Evolutionary conservation across 768 basidiomycete genomes (phyloP).

Genomic region (Ramaria sp.): DNA sequence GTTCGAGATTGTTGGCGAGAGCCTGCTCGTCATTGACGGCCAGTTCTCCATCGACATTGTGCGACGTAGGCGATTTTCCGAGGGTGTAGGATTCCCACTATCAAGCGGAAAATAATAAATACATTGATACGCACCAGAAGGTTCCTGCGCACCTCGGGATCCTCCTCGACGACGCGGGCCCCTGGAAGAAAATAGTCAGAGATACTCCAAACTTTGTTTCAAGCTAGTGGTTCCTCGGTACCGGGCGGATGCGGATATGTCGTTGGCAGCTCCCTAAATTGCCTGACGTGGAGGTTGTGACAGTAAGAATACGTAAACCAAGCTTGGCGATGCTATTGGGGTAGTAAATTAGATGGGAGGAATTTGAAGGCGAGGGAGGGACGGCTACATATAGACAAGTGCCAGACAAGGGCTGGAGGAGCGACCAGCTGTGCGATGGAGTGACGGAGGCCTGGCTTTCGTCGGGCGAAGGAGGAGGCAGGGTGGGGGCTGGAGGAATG

Average conservation of each 20-base stretch:
- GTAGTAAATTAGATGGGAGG: slow-evolving; percentile 11
- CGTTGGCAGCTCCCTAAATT: slow-evolving; percentile 79
- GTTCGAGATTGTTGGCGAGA: slow-evolving; percentile 60
- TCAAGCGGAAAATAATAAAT: slow-evolving; percentile 9
- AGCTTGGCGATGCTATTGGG: slow-evolving; percentile 60
- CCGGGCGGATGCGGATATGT: slow-evolving; percentile 56
- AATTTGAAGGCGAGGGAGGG: slow-evolving; percentile 20
- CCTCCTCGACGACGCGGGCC: slow-evolving; percentile 72
- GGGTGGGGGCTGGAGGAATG: slow-evolving; percentile 46
- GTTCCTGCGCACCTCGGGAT: slow-evolving; percentile 52
- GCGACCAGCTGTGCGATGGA: slow-evolving; percentile 70
- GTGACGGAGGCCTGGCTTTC: slow-evolving; percentile 48
- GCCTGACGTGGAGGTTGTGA: slow-evolving; percentile 89
- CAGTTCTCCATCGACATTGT: slow-evolving; percentile 28
- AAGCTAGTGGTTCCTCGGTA: slow-evolving; percentile 21
- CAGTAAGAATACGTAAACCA: slow-evolving; percentile 99
- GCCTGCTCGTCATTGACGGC: slow-evolving; percentile 54
- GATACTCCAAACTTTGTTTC: not conserved
- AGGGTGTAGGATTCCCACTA: slow-evolving; percentile 74
- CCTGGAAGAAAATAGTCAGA: slow-evolving; percentile 27
- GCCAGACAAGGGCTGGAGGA: slow-evolving; percentile 69
- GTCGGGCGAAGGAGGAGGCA: slow-evolving; percentile 28
- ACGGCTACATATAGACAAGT: slow-evolving; percentile 81
- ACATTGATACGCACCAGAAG: slow-evolving; percentile 14
- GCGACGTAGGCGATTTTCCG: slow-evolving; percentile 53